These are phyloP conservation scores for Fusarium sp. DNA, from an alignment of 2,329 filamentous ascomycete genomes.

Conservation along the genomic window DNA sequence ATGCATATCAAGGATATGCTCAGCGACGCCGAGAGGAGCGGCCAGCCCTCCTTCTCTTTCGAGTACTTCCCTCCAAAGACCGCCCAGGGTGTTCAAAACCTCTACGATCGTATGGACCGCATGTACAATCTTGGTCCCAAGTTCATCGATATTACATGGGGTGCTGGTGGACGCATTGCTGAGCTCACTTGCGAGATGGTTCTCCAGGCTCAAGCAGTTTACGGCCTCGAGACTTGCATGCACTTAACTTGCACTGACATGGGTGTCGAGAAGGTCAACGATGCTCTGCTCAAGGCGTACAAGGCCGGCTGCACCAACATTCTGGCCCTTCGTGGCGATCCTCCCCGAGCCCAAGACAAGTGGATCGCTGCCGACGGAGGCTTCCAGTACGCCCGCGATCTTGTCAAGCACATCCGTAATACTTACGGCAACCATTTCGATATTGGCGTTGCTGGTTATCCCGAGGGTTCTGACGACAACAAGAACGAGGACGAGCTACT, in stretches of 20 bases:
- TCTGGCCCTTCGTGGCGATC: conserved; percentile 90
- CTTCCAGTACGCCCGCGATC: conserved; percentile 91
- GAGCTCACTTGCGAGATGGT: conserved; percentile 98
- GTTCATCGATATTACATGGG: conserved; percentile 99
- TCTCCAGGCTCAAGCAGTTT: conserved; percentile 91
- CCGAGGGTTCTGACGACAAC: conserved; percentile 95
- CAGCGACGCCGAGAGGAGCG: conserved; percentile 79
- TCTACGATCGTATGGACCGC: conserved; percentile 99
- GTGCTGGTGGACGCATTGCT: conserved; percentile 89
- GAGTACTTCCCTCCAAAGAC: conserved; percentile 99
- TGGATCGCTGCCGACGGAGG: conserved; percentile 90
- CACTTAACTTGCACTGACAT: conserved; percentile 99
- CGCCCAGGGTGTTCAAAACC: conserved; percentile 95
- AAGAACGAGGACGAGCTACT: conserved; percentile 85
- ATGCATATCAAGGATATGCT: conserved; percentile 99
- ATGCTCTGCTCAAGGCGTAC: conserved; percentile 87
- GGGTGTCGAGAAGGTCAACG: conserved; percentile 90
- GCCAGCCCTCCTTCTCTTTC: conserved; percentile 93
- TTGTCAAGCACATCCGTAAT: conserved; percentile 84
- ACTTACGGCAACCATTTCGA: conserved; percentile 83
- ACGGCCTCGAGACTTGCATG: conserved; percentile 98
- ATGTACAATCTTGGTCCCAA: conserved; percentile 95
- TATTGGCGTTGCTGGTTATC: conserved; percentile 96
- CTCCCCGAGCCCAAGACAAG: conserved; percentile 90
- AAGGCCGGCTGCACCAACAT: conserved; percentile 98